Conservation (phyloP, 176 grass and related monocot species). For the Rhynchospora tenuis region DNA sequence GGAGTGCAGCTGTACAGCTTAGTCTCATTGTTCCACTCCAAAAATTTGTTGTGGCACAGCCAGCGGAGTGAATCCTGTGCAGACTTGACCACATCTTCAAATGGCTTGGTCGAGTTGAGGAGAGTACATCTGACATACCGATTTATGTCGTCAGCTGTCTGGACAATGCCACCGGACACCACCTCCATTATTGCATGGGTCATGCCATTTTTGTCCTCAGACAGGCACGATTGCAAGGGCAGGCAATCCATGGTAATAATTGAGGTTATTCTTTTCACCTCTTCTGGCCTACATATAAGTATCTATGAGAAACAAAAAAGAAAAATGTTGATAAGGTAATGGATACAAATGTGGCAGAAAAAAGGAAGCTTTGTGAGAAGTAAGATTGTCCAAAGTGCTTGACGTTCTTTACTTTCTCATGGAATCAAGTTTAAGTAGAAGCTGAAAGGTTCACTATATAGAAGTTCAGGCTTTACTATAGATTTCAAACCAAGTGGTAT, state of each 20-base stretch:
- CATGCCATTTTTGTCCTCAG: conserved; percentile 99
- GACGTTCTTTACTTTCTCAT: not conserved
- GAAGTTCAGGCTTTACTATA: not conserved
- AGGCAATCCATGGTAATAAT: conserved; percentile 70
- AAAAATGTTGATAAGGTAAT: not conserved
- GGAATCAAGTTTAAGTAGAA: not conserved
- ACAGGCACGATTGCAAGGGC: conserved; percentile 85
- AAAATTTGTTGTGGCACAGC: conserved; percentile 87
- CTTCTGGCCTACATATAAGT: conserved; percentile 86
- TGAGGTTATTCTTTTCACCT: conserved; percentile 65
- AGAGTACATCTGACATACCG: conserved; percentile 90
- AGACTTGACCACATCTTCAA: conserved; percentile 90
- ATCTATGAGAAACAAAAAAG: conserved; percentile 44
- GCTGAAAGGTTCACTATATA: not conserved
- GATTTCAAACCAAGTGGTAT: not conserved
- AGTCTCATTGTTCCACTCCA: conserved; percentile 70
- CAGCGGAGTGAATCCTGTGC: conserved; percentile 96
- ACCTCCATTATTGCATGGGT: conserved; percentile 99
- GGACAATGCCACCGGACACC: conserved; percentile 89
- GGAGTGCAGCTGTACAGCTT: conserved; percentile 78
- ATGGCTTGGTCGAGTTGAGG: conserved; percentile 93
- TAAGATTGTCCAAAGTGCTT: not conserved
- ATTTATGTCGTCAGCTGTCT: conserved; percentile 93
- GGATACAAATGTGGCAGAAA: not conserved
- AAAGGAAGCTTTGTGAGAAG: not conserved